phyloP scores from a whole-genome alignment of 495 filamentous ascomycete genomes.

The Daldinia decipiens region DNA sequence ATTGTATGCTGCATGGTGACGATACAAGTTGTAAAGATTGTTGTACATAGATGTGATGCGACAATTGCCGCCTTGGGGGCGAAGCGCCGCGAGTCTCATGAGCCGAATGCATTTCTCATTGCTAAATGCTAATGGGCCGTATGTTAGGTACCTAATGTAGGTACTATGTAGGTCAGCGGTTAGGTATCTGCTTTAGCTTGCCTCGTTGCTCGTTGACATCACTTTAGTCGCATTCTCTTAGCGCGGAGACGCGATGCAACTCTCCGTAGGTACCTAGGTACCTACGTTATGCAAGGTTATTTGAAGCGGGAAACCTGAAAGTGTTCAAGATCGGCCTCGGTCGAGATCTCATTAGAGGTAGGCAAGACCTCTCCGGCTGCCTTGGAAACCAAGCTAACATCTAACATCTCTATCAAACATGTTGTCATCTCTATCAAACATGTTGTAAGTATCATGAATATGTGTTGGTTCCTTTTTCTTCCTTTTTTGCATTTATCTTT shows the following conservation, averaged over 20 bases:
- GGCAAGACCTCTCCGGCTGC: not conserved
- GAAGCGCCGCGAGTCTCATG: constrained; percentile 5
- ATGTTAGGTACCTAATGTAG: too few relatives aligned
- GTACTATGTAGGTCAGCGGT: too few relatives aligned
- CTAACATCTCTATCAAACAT: too few relatives aligned
- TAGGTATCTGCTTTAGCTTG: constrained; percentile 4
- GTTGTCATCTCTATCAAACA: not conserved
- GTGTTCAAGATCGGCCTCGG: constrained; percentile 24
- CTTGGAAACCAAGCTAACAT: not conserved
- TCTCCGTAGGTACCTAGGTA: too few relatives aligned
- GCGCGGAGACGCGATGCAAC: constrained; percentile 40
- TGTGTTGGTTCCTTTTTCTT: too few relatives aligned
- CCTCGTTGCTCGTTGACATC: constrained; percentile 41
- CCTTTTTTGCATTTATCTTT: too few relatives aligned
- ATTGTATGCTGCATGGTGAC: constrained; percentile 9
- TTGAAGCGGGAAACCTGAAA: constrained; percentile 16
- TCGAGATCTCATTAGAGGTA: constrained; percentile 15
- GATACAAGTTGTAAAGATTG: not conserved
- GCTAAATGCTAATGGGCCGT: too few relatives aligned
- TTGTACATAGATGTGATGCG: not conserved
- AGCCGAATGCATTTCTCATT: not conserved
- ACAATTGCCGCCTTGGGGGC: not conserved
- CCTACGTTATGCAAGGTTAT: constrained; percentile 18
- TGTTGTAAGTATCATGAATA: not conserved
- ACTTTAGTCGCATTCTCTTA: constrained; percentile 37